phyloP scores from a whole-genome alignment of 768 basidiomycete genomes.

The Boletus bicolor region DNA sequence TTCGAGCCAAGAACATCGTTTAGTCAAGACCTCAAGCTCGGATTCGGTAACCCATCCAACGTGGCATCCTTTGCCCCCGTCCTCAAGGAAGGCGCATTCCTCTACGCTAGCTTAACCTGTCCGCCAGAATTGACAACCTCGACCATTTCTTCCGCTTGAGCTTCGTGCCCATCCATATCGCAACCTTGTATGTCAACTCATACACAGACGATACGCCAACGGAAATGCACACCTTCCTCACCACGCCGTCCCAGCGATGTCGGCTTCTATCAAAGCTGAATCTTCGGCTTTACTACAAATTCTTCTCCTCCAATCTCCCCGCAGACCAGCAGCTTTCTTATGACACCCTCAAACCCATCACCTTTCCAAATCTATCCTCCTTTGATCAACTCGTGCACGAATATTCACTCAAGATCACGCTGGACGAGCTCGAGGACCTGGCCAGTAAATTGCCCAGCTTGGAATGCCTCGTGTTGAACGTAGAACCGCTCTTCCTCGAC shows the following conservation, averaged over 20 bases:
- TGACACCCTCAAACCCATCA: slow-evolving; percentile 36
- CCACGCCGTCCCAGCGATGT: slow-evolving; percentile 45
- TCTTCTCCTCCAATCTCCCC: slow-evolving; percentile 9
- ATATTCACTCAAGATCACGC: slow-evolving; percentile 33
- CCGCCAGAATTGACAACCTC: slow-evolving; percentile 43
- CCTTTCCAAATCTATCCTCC: slow-evolving; percentile 25
- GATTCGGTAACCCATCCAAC: slow-evolving; percentile 44
- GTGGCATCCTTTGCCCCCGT: slow-evolving; percentile 42
- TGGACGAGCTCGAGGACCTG: slow-evolving; percentile 44
- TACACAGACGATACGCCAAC: slow-evolving; percentile 41
- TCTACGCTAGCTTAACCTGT: slow-evolving; percentile 50
- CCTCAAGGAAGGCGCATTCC: slow-evolving; percentile 49
- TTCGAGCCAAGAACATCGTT: slow-evolving; percentile 46
- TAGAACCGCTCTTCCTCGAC: slow-evolving; percentile 39
- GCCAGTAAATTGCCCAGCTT: slow-evolving; percentile 45
- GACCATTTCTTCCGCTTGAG: slow-evolving; percentile 41
- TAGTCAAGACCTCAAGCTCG: slow-evolving; percentile 46
- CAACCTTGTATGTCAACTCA: slow-evolving; percentile 51
- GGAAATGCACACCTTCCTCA: slow-evolving; percentile 42
- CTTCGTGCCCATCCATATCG: slow-evolving; percentile 49
- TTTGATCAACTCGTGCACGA: slow-evolving; percentile 37
- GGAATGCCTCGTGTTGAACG: slow-evolving; percentile 44
- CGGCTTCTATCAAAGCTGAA: slow-evolving; percentile 45
- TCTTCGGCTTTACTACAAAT: slow-evolving; percentile 32
- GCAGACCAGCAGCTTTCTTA: slow-evolving; percentile 32